Evolutionary conservation across 495 filamentous ascomycete genomes (phyloP).

Genomic region (Penicillium canariense): DNA sequence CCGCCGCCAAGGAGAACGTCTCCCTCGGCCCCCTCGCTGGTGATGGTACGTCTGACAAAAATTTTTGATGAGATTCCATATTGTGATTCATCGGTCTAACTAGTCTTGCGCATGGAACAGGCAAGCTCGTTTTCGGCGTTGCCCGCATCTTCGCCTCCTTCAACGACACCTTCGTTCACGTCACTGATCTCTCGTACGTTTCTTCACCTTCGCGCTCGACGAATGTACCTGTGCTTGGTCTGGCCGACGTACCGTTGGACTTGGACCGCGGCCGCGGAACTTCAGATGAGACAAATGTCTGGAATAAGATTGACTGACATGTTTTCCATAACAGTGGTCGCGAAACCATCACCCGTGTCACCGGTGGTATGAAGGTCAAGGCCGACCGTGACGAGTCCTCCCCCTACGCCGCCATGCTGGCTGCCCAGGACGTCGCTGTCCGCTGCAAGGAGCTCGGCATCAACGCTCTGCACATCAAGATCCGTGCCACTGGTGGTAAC

Average conservation of each 20-base stretch:
- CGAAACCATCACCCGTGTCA: constrained; percentile 99
- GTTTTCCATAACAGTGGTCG: constrained; percentile 80
- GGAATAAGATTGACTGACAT: constrained; percentile 52
- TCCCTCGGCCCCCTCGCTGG: constrained; percentile 92
- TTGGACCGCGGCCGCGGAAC: background rate
- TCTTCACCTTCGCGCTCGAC: background rate
- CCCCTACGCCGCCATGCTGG: constrained; percentile 99
- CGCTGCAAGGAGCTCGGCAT: constrained; percentile 99
- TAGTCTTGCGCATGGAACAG: constrained; percentile 39
- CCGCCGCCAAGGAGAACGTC: constrained; percentile 89
- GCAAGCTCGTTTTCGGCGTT: constrained; percentile 98
- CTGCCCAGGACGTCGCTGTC: constrained; percentile 86
- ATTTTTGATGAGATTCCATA: background rate
- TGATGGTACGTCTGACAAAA: constrained; percentile 62
- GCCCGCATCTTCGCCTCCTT: constrained; percentile 99
- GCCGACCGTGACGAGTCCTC: constrained; percentile 99
- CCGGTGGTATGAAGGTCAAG: constrained; percentile 99
- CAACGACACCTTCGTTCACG: constrained; percentile 98
- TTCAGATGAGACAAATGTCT: background rate
- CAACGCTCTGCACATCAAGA: constrained; percentile 99
- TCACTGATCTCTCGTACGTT: constrained; percentile 96
- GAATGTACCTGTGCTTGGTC: background rate
- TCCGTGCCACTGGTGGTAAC: constrained; percentile 98
- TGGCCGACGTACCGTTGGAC: constrained; percentile 3
- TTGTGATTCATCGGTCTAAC: constrained; percentile 13